A percentile compares a stretch with the other conserved stretches of the same genome.
phyloP scores from a whole-genome alignment of 345 rosid genomes.

The Rubroshorea leprosula region DNA sequence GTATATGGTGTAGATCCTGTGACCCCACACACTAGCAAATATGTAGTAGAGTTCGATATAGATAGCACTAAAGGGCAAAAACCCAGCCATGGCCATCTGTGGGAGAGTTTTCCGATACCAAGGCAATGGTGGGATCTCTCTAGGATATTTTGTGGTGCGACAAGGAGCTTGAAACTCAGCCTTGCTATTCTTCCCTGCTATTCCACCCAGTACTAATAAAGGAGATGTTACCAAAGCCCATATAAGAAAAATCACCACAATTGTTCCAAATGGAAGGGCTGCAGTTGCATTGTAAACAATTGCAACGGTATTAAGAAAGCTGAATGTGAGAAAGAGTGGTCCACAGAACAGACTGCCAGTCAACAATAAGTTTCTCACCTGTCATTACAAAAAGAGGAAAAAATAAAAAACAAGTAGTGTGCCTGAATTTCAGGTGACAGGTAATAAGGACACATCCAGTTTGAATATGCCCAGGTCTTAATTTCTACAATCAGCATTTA shows the following conservation, averaged over 20 bases:
- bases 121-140: conserved; percentile 46
- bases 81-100: conserved; percentile 56
- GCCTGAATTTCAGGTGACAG: not conserved
- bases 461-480: no score
- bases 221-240: conserved; percentile 47
- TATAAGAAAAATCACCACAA: conserved; percentile 44
- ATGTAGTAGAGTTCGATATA: conserved; percentile 52
- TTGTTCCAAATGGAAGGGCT: conserved; percentile 46
- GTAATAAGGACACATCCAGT: not conserved
- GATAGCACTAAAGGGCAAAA: conserved; percentile 56
- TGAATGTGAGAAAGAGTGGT: conserved; percentile 40
- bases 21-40: conserved; percentile 62
- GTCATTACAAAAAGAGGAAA: conserved; percentile 9
- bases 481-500: no score
- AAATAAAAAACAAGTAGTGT: not conserved
- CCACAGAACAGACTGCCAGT: conserved; percentile 42
- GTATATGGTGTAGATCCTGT: conserved; percentile 46
- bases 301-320: conserved; percentile 45
- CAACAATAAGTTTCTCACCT: conserved; percentile 43
- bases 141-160: conserved; percentile 46
- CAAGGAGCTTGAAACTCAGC: conserved; percentile 54
- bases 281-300: conserved; percentile 48
- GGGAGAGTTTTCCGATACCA: conserved; percentile 43
- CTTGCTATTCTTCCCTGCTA: conserved; percentile 51
- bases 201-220: conserved; percentile 45